phyloP scores from a whole-genome alignment of 176 grass and related monocot genomes.

The Oryza glaberrima region DNA sequence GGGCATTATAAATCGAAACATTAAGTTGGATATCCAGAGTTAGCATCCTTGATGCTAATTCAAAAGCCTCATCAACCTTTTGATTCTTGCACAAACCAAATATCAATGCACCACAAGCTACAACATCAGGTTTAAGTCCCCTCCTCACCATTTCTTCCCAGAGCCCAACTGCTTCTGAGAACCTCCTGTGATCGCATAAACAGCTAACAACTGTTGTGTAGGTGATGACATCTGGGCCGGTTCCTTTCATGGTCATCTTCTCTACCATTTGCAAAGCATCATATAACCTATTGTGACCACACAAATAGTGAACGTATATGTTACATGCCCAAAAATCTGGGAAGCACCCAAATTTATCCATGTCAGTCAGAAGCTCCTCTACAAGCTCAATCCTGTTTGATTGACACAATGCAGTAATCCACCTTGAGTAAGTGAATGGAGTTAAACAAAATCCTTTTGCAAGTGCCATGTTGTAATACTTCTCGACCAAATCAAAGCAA shows the following conservation, averaged over 20 bases:
- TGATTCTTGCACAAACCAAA: slow-evolving; percentile 64
- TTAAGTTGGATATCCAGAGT: slow-evolving; percentile 63
- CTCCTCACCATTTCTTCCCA: slow-evolving; percentile 69
- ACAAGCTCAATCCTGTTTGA: slow-evolving; percentile 57
- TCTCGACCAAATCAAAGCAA: slow-evolving; percentile 72
- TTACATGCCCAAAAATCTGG: slow-evolving; percentile 83
- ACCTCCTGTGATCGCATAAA: slow-evolving; percentile 52
- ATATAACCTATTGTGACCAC: slow-evolving; percentile 55
- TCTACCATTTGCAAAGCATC: slow-evolving; percentile 63
- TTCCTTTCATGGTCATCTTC: slow-evolving; percentile 53
- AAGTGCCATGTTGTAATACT: slow-evolving; percentile 55
- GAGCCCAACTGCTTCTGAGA: slow-evolving; percentile 54
- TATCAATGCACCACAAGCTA: slow-evolving; percentile 62
- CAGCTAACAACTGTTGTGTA: slow-evolving; percentile 61
- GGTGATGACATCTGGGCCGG: slow-evolving; percentile 63
- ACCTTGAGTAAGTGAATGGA: slow-evolving; percentile 78
- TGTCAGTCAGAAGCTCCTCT: slow-evolving; percentile 62
- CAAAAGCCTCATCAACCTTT: slow-evolving; percentile 69
- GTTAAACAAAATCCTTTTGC: slow-evolving; percentile 64
- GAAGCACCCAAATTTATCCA: slow-evolving; percentile 62
- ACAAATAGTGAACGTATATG: slow-evolving; percentile 73
- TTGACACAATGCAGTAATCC: slow-evolving; percentile 67
- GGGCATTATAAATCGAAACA: slow-evolving; percentile 63
- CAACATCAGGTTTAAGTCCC: slow-evolving; percentile 57
- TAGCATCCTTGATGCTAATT: slow-evolving; percentile 57